These are phyloP conservation scores for Apiosordaria backusii DNA, from an alignment of 495 filamentous ascomycete species.

Conservation along the genomic window DNA sequence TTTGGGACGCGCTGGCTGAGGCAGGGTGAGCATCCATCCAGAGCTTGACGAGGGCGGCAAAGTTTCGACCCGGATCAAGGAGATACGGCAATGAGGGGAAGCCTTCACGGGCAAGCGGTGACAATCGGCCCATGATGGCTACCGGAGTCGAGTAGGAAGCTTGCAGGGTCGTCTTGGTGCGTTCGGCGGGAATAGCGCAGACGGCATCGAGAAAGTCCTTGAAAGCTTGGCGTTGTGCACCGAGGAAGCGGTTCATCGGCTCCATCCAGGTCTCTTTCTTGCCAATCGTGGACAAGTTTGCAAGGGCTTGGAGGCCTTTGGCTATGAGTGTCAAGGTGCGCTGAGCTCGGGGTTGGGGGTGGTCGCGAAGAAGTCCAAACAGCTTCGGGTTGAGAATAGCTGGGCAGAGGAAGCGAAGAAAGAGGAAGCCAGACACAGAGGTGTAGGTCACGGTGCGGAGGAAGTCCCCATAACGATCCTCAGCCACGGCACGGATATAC, in stretches of 20 bases:
- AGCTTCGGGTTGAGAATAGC: slow-evolving; percentile 95
- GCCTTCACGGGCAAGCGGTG: slow-evolving; percentile 79
- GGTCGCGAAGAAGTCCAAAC: slow-evolving; percentile 84
- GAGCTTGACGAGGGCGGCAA: slow-evolving; percentile 79
- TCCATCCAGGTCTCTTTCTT: slow-evolving; percentile 99
- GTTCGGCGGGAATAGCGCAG: slow-evolving; percentile 74
- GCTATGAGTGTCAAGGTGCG: slow-evolving; percentile 90
- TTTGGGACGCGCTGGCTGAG: slow-evolving; percentile 43
- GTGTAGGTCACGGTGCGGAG: slow-evolving; percentile 90
- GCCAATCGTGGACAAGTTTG: slow-evolving; percentile 90
- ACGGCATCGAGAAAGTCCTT: slow-evolving; percentile 84
- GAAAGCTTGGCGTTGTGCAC: slow-evolving; percentile 64
- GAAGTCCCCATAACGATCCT: slow-evolving; percentile 96
- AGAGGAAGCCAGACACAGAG: slow-evolving; percentile 94
- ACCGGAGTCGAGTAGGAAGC: slow-evolving; percentile 91
- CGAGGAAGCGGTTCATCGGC: slow-evolving; percentile 84
- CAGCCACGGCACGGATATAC: slow-evolving; percentile 88
- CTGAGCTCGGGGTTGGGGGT: slow-evolving; percentile 81
- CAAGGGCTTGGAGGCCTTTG: slow-evolving; percentile 91
- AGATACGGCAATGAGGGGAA: slow-evolving; percentile 94
- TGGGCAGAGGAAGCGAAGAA: slow-evolving; percentile 93
- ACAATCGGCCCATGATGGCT: slow-evolving; percentile 81
- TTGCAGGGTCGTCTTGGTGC: slow-evolving; percentile 60
- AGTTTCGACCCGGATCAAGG: slow-evolving; percentile 85
- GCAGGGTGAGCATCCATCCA: slow-evolving; percentile 68